Conservation (phyloP, 805 yeast genomes). For the Candida montana region DNA sequence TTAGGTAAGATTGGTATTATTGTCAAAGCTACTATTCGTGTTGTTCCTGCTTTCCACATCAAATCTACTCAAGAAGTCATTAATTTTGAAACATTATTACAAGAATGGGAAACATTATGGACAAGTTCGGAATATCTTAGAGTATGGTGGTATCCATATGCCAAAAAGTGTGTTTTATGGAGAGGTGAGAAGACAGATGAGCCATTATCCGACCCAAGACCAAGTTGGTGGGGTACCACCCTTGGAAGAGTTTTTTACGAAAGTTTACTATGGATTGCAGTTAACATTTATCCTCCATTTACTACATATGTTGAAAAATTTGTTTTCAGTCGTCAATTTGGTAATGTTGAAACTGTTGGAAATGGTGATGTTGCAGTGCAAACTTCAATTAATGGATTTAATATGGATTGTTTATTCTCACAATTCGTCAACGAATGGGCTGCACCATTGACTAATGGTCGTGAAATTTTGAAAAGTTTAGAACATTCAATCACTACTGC, state of each 20-base stretch:
- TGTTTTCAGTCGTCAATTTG: conserved; percentile 82
- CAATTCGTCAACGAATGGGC: conserved; percentile 98
- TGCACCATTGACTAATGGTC: conserved; percentile 79
- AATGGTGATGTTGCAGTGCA: conserved; percentile 64
- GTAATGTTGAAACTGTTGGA: conserved; percentile 59
- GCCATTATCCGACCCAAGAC: conserved; percentile 55
- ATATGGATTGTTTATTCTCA: conserved; percentile 91
- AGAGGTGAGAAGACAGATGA: conserved; percentile 75
- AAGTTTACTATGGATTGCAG: conserved; percentile 71
- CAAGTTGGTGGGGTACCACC: conserved; percentile 80
- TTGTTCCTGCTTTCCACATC: conserved; percentile 78
- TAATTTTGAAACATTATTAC: conserved; percentile 64
- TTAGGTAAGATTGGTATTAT: conserved; percentile 91
- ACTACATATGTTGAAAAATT: conserved; percentile 85
- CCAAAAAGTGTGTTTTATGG: conserved; percentile 84
- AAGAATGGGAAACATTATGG: conserved; percentile 77
- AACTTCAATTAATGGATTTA: conserved; percentile 78
- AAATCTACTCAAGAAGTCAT: conserved; percentile 79
- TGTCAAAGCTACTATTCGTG: conserved; percentile 76
- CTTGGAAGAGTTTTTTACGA: conserved; percentile 80
- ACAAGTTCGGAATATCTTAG: conserved; percentile 85
- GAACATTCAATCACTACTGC: conserved; percentile 59
- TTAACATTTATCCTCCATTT: conserved; percentile 61
- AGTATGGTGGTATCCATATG: conserved; percentile 97
- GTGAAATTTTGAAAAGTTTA: conserved; percentile 61